Conservation (phyloP, 2,329 filamentous ascomycete genomes). For the Claviceps humidiphila region DNA sequence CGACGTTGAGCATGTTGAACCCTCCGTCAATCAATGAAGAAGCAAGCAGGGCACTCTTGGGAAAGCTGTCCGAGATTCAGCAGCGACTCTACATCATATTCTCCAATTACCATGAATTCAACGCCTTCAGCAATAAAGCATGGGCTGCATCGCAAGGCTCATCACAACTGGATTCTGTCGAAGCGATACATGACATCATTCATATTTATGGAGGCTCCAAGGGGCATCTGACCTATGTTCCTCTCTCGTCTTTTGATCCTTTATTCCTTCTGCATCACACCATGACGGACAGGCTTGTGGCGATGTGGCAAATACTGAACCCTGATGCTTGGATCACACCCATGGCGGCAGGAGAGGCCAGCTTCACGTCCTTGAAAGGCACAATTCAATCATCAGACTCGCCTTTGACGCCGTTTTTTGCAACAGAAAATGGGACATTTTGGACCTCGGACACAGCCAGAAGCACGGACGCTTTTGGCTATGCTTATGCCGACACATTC, state of each 20-base stretch:
- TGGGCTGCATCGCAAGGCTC: conserved; percentile 37
- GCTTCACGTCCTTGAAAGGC: conserved; percentile 45
- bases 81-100: conserved; percentile 55
- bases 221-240: conserved; percentile 58
- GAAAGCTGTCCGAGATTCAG: conserved; percentile 40
- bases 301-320: conserved; percentile 66
- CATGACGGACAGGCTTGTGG: conserved; percentile 62
- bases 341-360: conserved; percentile 38
- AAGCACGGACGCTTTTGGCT: conserved; percentile 50
- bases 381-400: conserved; percentile 41
- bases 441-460: conserved; percentile 55
- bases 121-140: conserved; percentile 55
- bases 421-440: conserved; percentile 41
- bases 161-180: conserved; percentile 47
- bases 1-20: conserved; percentile 13
- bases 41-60: conserved; percentile 31
- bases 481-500: conserved; percentile 56
- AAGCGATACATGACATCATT: conserved; percentile 50
- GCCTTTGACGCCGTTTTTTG: conserved; percentile 54
- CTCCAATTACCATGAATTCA: conserved; percentile 54
- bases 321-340: conserved; percentile 53
- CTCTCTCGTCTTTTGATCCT: conserved; percentile 67
- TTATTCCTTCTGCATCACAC: conserved; percentile 66
- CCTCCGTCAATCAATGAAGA: conserved; percentile 44
- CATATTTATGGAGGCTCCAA: conserved; percentile 45